phyloP scores from a whole-genome alignment of 2,329 filamentous ascomycete genomes.

The Sarocladium strictum region DNA sequence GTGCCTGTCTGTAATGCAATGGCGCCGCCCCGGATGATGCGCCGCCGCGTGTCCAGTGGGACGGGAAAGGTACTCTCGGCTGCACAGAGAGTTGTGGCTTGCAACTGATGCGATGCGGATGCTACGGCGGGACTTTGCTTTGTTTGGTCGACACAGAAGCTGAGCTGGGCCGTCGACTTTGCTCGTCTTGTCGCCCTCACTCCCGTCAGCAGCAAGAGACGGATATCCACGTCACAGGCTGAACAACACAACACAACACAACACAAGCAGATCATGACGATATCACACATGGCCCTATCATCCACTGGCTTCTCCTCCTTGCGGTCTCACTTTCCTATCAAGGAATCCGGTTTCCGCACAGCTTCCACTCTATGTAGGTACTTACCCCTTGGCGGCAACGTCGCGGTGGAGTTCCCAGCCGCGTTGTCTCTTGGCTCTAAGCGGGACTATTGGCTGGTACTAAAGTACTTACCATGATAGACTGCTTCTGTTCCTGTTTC shows the following conservation, averaged over 20 bases:
- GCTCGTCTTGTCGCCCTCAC: no score
- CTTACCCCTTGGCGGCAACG: neutral
- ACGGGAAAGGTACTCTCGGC: neutral
- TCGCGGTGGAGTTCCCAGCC: neutral
- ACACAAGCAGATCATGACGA: neutral
- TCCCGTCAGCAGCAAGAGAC: no score
- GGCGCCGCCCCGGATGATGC: conserved; percentile 5
- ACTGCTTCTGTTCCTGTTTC: neutral
- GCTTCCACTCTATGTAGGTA: neutral
- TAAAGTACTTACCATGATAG: no score
- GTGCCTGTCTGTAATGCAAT: neutral
- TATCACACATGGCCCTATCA: neutral
- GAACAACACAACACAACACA: neutral
- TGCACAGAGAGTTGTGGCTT: neutral
- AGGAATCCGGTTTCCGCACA: conserved; percentile 4
- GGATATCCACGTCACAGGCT: no score
- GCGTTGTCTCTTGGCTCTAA: neutral
- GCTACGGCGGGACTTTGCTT: no score
- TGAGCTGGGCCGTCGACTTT: no score
- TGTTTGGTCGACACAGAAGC: no score
- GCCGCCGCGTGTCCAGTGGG: conserved; percentile 4
- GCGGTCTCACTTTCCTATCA: neutral
- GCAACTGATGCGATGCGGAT: no score
- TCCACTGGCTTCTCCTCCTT: neutral
- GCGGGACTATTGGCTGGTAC: neutral